Percentiles rank a stretch among this genome's conserved stretches.
Evolutionary conservation across 495 filamentous ascomycete genomes (phyloP).

Genomic region (Talaromyces thailandensis): DNA sequence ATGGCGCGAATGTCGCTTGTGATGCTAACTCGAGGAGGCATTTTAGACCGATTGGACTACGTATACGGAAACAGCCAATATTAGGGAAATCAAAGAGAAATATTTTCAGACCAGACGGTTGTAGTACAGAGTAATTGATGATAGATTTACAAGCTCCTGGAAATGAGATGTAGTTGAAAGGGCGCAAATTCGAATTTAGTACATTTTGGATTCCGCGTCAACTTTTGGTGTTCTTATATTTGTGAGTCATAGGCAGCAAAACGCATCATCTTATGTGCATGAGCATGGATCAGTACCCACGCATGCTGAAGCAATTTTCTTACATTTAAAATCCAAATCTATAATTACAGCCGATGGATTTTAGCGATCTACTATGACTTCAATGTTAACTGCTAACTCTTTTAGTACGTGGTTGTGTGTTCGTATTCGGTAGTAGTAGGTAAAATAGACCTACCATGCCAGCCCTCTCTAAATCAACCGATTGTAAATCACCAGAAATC

Average conservation of each 20-base stretch:
- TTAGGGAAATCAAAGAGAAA: neutral
- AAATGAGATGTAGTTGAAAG: neutral
- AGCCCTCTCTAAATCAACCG: neutral
- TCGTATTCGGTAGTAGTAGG: neutral
- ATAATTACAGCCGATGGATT: neutral
- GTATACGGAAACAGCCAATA: neutral
- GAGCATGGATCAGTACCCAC: neutral
- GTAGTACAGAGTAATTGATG: neutral
- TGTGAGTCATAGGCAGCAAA: neutral
- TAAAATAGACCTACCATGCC: neutral
- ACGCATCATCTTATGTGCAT: neutral
- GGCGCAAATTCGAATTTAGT: neutral
- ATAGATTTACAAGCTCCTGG: neutral
- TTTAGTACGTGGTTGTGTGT: neutral
- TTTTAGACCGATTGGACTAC: neutral
- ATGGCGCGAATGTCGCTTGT: slow-evolving; percentile 2
- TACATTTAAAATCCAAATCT: no score
- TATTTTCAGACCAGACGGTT: neutral
- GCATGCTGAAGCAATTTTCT: neutral
- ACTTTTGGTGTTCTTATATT: neutral
- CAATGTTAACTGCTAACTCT: neutral
- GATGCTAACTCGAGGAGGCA: neutral
- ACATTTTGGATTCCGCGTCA: neutral
- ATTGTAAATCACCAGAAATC: neutral
- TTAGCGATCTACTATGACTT: neutral